A percentile compares a stretch with the other conserved stretches of the same genome.
phyloP scores from a whole-genome alignment of 495 filamentous ascomycete genomes.

The Xanthoparmelia taractica region DNA sequence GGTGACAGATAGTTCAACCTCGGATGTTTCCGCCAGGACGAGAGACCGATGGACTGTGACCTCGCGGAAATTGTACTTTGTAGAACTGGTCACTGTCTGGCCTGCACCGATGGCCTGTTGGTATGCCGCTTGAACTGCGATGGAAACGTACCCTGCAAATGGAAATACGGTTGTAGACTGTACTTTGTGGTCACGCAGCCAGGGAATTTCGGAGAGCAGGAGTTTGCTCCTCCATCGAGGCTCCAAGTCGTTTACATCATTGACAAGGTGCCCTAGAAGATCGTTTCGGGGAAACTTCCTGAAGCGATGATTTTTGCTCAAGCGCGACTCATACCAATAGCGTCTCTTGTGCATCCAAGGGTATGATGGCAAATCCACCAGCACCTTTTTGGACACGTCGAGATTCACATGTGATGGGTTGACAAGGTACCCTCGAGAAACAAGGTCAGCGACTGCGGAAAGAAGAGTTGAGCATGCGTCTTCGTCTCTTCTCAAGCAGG shows the following conservation, averaged over 20 bases:
- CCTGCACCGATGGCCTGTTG: not conserved
- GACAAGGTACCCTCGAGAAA: constrained; percentile 20
- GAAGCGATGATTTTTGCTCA: not conserved
- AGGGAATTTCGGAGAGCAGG: constrained; percentile 35
- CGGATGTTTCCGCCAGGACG: no score
- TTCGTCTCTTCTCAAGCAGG: no score
- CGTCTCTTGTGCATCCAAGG: no score
- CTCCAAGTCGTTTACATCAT: constrained; percentile 36
- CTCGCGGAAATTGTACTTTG: no score
- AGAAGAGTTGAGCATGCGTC: no score
- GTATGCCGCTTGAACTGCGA: constrained; percentile 33
- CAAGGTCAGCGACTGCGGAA: not conserved
- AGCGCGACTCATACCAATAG: not conserved
- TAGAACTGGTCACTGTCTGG: no score
- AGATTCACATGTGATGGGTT: constrained; percentile 28
- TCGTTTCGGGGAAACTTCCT: no score
- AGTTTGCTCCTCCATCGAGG: constrained; percentile 47
- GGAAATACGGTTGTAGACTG: constrained; percentile 39
- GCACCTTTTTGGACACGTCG: not conserved
- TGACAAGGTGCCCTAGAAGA: constrained; percentile 34
- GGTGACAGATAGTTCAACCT: no score
- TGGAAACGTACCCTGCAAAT: constrained; percentile 34
- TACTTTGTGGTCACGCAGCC: constrained; percentile 43
- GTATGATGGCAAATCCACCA: no score
- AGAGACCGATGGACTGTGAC: no score